phyloP scores from a whole-genome alignment of 768 basidiomycete species.

The Suillus fuscotomentosus region DNA sequence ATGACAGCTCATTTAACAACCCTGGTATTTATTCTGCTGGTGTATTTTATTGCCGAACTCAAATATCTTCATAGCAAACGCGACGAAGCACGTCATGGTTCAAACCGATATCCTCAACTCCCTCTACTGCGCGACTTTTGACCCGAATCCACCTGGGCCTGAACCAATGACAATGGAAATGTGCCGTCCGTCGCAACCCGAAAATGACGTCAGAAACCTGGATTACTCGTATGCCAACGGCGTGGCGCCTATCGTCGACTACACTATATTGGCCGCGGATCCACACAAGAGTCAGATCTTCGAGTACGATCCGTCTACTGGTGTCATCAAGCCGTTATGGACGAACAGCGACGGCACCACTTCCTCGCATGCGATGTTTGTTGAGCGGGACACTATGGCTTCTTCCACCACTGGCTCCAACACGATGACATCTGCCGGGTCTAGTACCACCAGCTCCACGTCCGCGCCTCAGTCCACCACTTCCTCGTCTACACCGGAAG shows the following conservation, averaged over 20 bases:
- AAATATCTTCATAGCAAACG: slow-evolving; percentile 9
- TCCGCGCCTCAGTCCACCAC: slow-evolving; percentile 12
- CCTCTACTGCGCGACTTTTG: slow-evolving; percentile 59
- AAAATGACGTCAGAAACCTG: background rate
- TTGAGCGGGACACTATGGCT: slow-evolving; percentile 9
- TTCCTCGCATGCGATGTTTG: background rate
- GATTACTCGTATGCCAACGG: background rate
- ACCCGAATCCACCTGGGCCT: slow-evolving; percentile 46
- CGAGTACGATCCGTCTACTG: slow-evolving; percentile 47
- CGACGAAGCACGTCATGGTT: slow-evolving; percentile 39
- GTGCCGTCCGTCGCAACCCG: slow-evolving; percentile 30
- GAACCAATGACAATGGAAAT: slow-evolving; percentile 49
- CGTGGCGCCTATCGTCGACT: background rate
- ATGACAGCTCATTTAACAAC: slow-evolving; percentile 7
- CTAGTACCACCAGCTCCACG: slow-evolving; percentile 15
- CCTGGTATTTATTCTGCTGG: slow-evolving; percentile 13
- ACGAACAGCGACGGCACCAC: slow-evolving; percentile 16
- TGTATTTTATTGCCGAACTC: slow-evolving; percentile 3
- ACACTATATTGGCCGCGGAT: slow-evolving; percentile 9
- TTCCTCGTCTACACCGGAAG: slow-evolving; percentile 9
- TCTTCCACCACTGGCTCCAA: slow-evolving; percentile 10
- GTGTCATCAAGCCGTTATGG: slow-evolving; percentile 56
- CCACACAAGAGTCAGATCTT: slow-evolving; percentile 56
- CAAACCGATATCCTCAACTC: slow-evolving; percentile 44
- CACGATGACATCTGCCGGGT: slow-evolving; percentile 6